These are phyloP conservation scores for Pestalotiopsis sp. DNA, from an alignment of 2,329 filamentous ascomycete species.

Conservation along the genomic window DNA sequence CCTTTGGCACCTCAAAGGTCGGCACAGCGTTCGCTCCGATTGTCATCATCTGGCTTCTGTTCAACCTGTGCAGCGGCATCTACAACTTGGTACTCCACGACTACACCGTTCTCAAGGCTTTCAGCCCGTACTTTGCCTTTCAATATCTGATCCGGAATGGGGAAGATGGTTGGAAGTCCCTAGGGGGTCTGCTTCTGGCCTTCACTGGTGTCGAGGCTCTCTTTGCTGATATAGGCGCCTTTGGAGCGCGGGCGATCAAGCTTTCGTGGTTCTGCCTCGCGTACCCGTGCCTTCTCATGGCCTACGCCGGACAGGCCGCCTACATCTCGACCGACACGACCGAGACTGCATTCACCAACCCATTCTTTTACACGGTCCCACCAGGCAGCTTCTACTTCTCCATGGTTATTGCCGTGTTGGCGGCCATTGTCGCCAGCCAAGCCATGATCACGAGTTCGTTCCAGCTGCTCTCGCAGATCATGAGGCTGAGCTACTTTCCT, in stretches of 20 bases:
- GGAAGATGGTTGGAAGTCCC: slow-evolving; percentile 58
- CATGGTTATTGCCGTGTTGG: slow-evolving; percentile 66
- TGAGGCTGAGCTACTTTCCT: slow-evolving; percentile 69
- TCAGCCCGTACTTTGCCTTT: slow-evolving; percentile 58
- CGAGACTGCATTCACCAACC: slow-evolving; percentile 63
- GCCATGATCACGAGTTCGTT: slow-evolving; percentile 75
- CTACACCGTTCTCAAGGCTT: slow-evolving; percentile 52
- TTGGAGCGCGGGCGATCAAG: slow-evolving; percentile 66
- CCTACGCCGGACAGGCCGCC: slow-evolving; percentile 72
- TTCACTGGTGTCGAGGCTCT: slow-evolving; percentile 76
- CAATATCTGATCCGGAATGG: slow-evolving; percentile 59
- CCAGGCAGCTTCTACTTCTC: slow-evolving; percentile 66
- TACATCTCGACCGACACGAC: slow-evolving; percentile 53
- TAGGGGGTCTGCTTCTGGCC: slow-evolving; percentile 68
- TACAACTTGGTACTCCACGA: slow-evolving; percentile 56
- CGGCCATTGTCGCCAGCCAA: slow-evolving; percentile 73
- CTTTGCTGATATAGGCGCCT: slow-evolving; percentile 75
- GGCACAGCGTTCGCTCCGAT: slow-evolving; percentile 63
- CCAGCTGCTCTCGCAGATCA: slow-evolving; percentile 52
- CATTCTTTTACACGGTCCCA: slow-evolving; percentile 70
- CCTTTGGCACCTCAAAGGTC: slow-evolving; percentile 62
- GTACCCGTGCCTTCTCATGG: slow-evolving; percentile 61
- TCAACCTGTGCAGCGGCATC: slow-evolving; percentile 61
- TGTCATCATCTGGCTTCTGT: slow-evolving; percentile 63
- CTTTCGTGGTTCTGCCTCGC: slow-evolving; percentile 68